phyloP scores from a whole-genome alignment of 2,329 filamentous ascomycete genomes.

The Penicillium palitans region DNA sequence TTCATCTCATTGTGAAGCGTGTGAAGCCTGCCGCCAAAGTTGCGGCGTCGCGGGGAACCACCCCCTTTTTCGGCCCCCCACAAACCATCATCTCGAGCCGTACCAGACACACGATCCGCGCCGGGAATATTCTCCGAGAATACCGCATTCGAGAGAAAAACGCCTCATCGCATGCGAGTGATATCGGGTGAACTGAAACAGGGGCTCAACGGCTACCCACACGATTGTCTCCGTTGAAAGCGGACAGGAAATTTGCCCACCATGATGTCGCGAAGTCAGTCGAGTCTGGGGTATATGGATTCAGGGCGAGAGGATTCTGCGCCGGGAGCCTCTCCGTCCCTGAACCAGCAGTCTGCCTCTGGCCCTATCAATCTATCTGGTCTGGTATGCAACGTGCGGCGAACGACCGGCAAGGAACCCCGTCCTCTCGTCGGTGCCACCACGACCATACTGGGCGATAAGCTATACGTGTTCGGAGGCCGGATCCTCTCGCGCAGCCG shows the following conservation, averaged over 20 bases:
- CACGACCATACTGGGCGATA: slow-evolving; percentile 91
- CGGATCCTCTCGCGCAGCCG: slow-evolving; percentile 80
- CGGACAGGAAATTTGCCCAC: slow-evolving; percentile 15
- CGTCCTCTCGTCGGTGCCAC: slow-evolving; percentile 91
- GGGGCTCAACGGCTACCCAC: slow-evolving; percentile 3
- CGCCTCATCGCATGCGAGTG: slow-evolving; percentile 3
- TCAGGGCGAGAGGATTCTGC: slow-evolving; percentile 34
- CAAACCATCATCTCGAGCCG: neutral
- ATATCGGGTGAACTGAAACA: slow-evolving; percentile 2
- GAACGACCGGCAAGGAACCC: slow-evolving; percentile 89
- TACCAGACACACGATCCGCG: neutral
- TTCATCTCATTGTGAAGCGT: neutral
- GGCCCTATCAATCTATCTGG: slow-evolving; percentile 64
- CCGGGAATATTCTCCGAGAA: slow-evolving; percentile 1
- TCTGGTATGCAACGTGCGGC: slow-evolving; percentile 67
- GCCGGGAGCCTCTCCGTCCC: slow-evolving; percentile 33
- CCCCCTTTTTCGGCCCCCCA: slow-evolving; percentile 9
- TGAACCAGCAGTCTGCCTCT: slow-evolving; percentile 32
- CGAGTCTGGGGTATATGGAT: slow-evolving; percentile 40
- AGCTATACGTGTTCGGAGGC: slow-evolving; percentile 94
- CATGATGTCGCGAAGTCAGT: slow-evolving; percentile 44
- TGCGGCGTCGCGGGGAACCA: slow-evolving; percentile 12
- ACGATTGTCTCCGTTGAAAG: slow-evolving; percentile 1
- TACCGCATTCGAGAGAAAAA: neutral
- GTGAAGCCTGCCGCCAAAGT: neutral